Base-by-base conservation (phyloP, 2,329 filamentous ascomycete species). In the Fusarium sp. region DNA sequence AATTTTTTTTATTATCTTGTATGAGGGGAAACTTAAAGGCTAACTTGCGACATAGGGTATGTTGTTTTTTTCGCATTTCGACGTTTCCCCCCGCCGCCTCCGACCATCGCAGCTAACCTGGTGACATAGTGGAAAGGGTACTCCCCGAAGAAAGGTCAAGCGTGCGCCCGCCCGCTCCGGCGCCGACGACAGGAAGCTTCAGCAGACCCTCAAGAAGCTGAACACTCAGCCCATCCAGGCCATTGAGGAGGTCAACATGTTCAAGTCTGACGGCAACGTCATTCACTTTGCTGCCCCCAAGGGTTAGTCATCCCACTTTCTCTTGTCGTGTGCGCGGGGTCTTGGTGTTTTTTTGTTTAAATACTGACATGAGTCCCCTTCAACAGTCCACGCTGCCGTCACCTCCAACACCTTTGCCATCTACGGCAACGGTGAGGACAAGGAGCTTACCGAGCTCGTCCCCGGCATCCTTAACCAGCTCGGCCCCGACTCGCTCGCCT, bases 241-340 rank as follows among this genome's bases (percentile, higher is more conserved):
- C 78, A 99, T 99, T 81, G 96, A 99, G 92, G 96, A 99, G 90
- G 96, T 99, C 85, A 99, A 99, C 93, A 99, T 99, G 96, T 99
- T 99, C 93, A 99, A 99, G 93, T 93, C 94, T 84, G 96, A 99
- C 84, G 96, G 96, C 86, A 99, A 99, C 86, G 96, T 99, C 85
- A 98, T 99, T 83, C 96, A 99, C 91, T 99, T 99, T 85, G 93
- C 94, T 81, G 94, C 94, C 82, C 96, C 96, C 80, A 98, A 98
- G 90, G 96, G 96, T 98, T 87, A 83, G 91, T 88, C 61, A 72
- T 70, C 66, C 33, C 53, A 58, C 63, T 24, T 24, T 24, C 24
- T 55, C 38, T 62, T 33, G 24, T 64, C 59, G 64, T 70, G 64
- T 71, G 53, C 70, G 65, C 44, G 67, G 71, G 69, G 67, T 46